Base-by-base conservation (phyloP, 2,329 filamentous ascomycete species). In the Hypoxylon sp. region DNA sequence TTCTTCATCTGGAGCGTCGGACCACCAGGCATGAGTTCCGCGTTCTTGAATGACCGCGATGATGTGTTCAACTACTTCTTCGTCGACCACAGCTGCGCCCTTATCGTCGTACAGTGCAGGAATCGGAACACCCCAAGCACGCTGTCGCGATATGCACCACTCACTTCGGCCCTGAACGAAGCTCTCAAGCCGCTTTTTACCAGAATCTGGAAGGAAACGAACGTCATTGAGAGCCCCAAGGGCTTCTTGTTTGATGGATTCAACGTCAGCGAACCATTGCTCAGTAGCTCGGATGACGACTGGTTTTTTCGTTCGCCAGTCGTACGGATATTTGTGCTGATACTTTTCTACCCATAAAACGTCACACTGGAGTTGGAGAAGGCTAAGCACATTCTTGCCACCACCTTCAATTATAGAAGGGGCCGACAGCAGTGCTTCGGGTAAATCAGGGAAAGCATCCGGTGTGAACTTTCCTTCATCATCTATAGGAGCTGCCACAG, bases 231-330 rank as follows among this genome's bases (percentile, higher is more conserved):
- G 82, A 7, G 93, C 88, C 14, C 85, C 79, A 23, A 97, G 81
- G 0, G 94, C 93, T 32, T 87, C 84, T 1, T 87, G 83, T 74
- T 97, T 97, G 79, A 98, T 95, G 55, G 86, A 88, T 13, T 86
- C 93, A 1, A 98, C 93, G 78, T 98, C 93, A 10, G 96, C 94
- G 77, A 99, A 99, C 96, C 96, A 99, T 80, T 99, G 96, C 38
- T 94, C 93, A 0, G 97, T 99, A 2, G 96, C 95, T 71, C 96
- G 85, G 34, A 97, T 89, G 65, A 99, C 93, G 53, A 99, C 90
- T 0, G 96, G 96, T 72, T 92, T 86, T 80, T 98, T 99, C 0
- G 95, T 97, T 59, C 96, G 88, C 96, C 96, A 99, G 80, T 99
- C 96, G 73, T 98, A 97, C 0, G 96, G 96, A 77, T 98, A 98